A percentile compares a stretch with the other conserved stretches of the same genome.
These are phyloP conservation scores for Letharia columbiana DNA, from an alignment of 495 filamentous ascomycete genomes.

Conservation along the genomic window DNA sequence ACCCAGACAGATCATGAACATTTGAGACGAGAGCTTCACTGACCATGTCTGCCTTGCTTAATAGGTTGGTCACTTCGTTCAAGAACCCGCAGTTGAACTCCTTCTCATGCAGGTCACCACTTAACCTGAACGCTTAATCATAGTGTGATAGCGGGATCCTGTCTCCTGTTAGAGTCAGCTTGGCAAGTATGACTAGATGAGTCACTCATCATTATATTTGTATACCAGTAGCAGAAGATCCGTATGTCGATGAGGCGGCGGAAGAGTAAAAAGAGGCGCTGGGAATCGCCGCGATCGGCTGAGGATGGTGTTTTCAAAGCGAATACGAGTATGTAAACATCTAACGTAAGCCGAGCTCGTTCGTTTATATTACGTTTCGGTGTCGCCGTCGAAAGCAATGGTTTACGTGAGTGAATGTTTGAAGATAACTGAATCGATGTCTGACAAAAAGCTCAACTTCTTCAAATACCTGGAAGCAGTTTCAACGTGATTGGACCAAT, in stretches of 20 bases:
- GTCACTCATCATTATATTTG: background rate
- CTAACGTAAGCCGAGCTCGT: too few species aligned
- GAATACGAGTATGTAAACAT: too few species aligned
- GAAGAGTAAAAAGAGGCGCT: too few species aligned
- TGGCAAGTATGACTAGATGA: background rate
- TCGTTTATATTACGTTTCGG: too few species aligned
- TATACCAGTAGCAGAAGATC: background rate
- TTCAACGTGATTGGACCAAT: too few species aligned
- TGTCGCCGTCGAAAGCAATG: too few species aligned
- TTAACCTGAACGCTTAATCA: conserved; percentile 26
- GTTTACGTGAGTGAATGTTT: too few species aligned
- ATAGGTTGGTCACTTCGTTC: conserved; percentile 15
- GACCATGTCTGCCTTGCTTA: conserved; percentile 1
- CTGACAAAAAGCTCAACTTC: too few species aligned
- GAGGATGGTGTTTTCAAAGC: too few species aligned
- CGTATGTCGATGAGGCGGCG: background rate
- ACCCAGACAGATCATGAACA: background rate
- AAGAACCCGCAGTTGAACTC: conserved; percentile 32
- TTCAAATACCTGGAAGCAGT: too few species aligned
- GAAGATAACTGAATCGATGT: too few species aligned
- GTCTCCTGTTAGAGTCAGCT: background rate
- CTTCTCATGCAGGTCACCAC: conserved; percentile 33
- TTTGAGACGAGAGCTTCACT: conserved; percentile 1
- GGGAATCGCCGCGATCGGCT: too few species aligned
- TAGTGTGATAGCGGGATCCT: background rate